Evolutionary conservation across 2,329 filamentous ascomycete species (phyloP).

Genomic region (Allantophomopsis cytisporea): DNA sequence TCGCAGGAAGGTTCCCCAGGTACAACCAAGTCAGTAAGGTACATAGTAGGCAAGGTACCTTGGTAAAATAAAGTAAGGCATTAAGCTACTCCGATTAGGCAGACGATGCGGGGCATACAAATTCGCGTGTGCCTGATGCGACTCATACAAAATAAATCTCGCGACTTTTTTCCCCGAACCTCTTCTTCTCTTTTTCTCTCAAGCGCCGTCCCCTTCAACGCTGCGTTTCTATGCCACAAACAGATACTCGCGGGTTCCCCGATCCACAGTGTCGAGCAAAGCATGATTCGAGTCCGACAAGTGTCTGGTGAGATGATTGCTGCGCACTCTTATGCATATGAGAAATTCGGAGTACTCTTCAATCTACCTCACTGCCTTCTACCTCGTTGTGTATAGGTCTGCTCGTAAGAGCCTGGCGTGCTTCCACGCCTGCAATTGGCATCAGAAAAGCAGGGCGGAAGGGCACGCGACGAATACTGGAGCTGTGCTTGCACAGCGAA

Average conservation of each 20-base stretch:
- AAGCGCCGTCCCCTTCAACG: slow-evolving; percentile 80
- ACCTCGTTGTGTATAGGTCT: slow-evolving; percentile 37
- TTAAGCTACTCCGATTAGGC: slow-evolving; percentile 1
- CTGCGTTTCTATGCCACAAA: slow-evolving; percentile 94
- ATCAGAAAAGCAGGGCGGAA: slow-evolving; percentile 73
- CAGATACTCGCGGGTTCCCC: slow-evolving; percentile 29
- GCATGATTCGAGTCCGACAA: too few relatives aligned
- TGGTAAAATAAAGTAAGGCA: too few relatives aligned
- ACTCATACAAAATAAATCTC: slow-evolving; percentile 4
- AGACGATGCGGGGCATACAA: slow-evolving; percentile 2
- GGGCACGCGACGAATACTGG: too few relatives aligned
- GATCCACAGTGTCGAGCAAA: too few relatives aligned
- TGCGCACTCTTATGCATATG: slow-evolving; percentile 49
- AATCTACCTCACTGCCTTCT: slow-evolving; percentile 32
- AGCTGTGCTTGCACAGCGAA: too few relatives aligned
- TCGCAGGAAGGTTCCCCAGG: too few relatives aligned
- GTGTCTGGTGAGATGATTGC: too few relatives aligned
- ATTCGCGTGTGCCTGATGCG: neutral
- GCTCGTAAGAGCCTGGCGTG: slow-evolving; percentile 82
- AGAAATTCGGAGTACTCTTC: slow-evolving; percentile 99
- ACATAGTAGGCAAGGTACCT: too few relatives aligned
- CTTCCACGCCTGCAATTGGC: slow-evolving; percentile 67
- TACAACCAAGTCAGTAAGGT: too few relatives aligned
- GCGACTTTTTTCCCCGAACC: slow-evolving; percentile 1
- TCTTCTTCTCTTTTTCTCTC: slow-evolving; percentile 25